Percentiles rank a stretch among this genome's conserved stretches.
Evolutionary conservation across 139 green algal genomes (phyloP).

Genomic region (Diplosphaera chodatii): DNA sequence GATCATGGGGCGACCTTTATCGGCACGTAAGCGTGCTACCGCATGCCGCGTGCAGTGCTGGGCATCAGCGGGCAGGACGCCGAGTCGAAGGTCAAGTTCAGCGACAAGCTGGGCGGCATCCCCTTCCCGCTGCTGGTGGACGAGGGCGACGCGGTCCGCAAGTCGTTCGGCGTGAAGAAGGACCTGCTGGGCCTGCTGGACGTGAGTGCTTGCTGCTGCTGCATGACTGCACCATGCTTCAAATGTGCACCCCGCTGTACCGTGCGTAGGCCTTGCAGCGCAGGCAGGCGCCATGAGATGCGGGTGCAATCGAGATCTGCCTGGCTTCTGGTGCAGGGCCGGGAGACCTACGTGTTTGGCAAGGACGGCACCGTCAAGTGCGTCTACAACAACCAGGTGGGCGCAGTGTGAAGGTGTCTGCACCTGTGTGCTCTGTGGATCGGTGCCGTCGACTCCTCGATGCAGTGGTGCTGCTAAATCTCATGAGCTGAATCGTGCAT

Average conservation of each 20-base stretch:
- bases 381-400: conserved; percentile 17
- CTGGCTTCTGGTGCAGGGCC: background rate
- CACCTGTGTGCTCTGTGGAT: too few species aligned
- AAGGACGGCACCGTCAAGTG: conserved; percentile 9
- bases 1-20: too few species aligned
- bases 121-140: conserved; percentile 12
- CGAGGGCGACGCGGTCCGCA: conserved; percentile 9
- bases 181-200: conserved; percentile 14
- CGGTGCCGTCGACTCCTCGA: background rate
- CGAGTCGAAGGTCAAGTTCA: conserved; percentile 2
- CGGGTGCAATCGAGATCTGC: too few species aligned
- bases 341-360: conserved; percentile 12
- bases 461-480: background rate
- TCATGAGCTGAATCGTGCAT: too few species aligned
- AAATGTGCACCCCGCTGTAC: too few species aligned
- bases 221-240: background rate
- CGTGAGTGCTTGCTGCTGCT: background rate
- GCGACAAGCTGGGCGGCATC: background rate
- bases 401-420: too few species aligned
- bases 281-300: too few species aligned
- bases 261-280: too few species aligned
- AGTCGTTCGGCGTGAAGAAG: conserved; percentile 8
- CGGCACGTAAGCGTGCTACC: too few species aligned
- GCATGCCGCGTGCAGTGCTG: background rate
- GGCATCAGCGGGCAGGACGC: conserved; percentile 6